Percentiles rank a stretch among this genome's conserved stretches.
Conservation (phyloP, 2,329 filamentous ascomycete genomes). For the Alternaria alternata region DNA sequence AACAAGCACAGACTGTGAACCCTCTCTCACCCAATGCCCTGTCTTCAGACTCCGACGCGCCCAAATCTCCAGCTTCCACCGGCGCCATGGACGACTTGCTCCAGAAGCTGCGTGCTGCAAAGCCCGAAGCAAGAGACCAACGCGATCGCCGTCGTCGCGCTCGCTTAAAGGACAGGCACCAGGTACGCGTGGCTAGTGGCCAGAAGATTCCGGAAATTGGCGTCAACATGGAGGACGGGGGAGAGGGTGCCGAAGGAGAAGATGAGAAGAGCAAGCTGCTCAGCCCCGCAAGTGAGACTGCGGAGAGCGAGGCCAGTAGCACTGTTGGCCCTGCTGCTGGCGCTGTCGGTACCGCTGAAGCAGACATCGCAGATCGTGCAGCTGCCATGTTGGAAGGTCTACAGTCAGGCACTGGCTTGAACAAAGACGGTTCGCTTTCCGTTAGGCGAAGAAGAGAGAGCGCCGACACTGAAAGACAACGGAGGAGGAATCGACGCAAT, state of each 20-base stretch:
- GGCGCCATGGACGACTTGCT: conserved; percentile 96
- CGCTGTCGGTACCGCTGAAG: conserved; percentile 28
- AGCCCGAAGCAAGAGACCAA: conserved; percentile 87
- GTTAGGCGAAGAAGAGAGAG: conserved; percentile 74
- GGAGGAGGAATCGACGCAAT: conserved; percentile 67
- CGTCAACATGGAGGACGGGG: conserved; percentile 56
- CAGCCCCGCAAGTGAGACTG: conserved; percentile 57
- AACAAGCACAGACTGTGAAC: conserved; percentile 59
- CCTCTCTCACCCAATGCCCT: conserved; percentile 63
- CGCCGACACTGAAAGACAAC: conserved; percentile 78
- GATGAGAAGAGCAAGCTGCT: conserved; percentile 55
- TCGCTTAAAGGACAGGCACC: conserved; percentile 87
- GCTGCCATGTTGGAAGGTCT: conserved; percentile 85
- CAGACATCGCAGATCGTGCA: conserved; percentile 83
- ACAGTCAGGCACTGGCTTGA: conserved; percentile 64
- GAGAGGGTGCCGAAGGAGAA: conserved; percentile 42
- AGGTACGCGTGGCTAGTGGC: conserved; percentile 87
- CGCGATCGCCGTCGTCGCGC: conserved; percentile 87
- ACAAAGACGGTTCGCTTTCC: conserved; percentile 56
- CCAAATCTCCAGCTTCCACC: conserved; percentile 70
- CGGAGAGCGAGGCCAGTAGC: conserved; percentile 35
- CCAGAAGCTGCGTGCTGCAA: conserved; percentile 92
- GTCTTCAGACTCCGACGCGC: conserved; percentile 53
- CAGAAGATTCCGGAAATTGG: conserved; percentile 82
- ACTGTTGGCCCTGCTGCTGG: conserved; percentile 48